Base-by-base conservation (phyloP, 495 filamentous ascomycete genomes). In the Parachaetomium inaequale region DNA sequence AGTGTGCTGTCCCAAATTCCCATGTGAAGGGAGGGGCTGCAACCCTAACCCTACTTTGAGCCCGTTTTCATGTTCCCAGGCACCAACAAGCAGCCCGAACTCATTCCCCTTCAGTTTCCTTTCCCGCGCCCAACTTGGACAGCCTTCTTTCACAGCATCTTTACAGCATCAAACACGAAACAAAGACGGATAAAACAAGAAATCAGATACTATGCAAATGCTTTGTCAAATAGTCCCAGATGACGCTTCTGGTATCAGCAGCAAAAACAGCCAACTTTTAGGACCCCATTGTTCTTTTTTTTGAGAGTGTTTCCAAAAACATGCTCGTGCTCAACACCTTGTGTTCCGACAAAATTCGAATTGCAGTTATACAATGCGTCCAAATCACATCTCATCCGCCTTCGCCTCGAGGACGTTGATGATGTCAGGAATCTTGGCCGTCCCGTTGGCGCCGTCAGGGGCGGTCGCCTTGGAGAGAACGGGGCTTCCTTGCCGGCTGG, bases 401-500 rank as follows among this genome's bases (percentile, higher is more conserved):
- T 79, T 79, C 29, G 71, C 72, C 65, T 83, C 79, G 45, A 82
- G 72, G 29, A 66, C 64, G 28, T 66, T 64, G 45, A 82, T 68
- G 53, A 75, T 71, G 61, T 75, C 70, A 15, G 72, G 66, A 14
- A 68, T 58, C 19, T 73, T 60, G 52, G 43, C 31, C 25, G 51
- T 36, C 42, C 73, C 70, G 61, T 79, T 75, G 25, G 71, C 51
- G 25, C 54, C 59, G n/a, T 67, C 63, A 28, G 70, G n/a, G n/a
- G n/a, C 68, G 23, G 63, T 72, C 3, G 77, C 76, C 58, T 81
- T 75, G 49, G 80, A 75, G 2, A 82, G 69, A 21, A 85, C 72
- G 7, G 84, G 85, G 31, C 82, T 87, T 38, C 75, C 76, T 8
- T 80, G 80, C 31, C 83, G 75, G 63, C 80, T 85, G 6, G 78